A percentile compares a stretch with the other conserved stretches of the same genome.
phyloP scores from a whole-genome alignment of 768 basidiomycete genomes.

The Podaxis sp. region DNA sequence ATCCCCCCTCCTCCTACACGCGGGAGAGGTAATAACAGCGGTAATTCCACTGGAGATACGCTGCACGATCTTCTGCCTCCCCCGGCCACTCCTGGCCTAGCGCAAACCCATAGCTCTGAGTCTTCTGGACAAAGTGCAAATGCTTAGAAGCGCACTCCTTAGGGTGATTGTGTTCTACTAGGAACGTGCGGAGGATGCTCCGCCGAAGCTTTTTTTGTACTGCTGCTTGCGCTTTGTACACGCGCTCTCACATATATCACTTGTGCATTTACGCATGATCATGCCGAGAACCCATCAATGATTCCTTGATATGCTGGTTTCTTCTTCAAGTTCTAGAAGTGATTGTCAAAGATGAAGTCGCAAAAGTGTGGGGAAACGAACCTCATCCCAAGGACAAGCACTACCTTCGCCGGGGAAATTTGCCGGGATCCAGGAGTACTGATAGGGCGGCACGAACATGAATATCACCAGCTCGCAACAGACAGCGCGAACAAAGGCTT shows the following conservation, averaged over 20 bases:
- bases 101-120: background rate
- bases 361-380: background rate
- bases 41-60: background rate
- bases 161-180: too few species aligned
- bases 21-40: background rate
- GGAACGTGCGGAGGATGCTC: too few species aligned
- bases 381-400: background rate
- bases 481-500: background rate
- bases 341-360: background rate
- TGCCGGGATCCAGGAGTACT: background rate
- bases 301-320: background rate
- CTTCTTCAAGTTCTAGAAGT: background rate
- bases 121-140: background rate
- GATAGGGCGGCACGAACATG: background rate
- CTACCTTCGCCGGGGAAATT: background rate
- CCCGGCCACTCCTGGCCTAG: background rate
- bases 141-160: background rate
- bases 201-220: too few species aligned
- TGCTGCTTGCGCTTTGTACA: too few species aligned
- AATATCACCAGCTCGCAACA: background rate
- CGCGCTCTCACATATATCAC: too few species aligned
- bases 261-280: background rate
- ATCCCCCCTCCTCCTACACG: background rate
- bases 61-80: background rate
- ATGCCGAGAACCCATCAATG: background rate